phyloP scores from a whole-genome alignment of 331 rosid genomes.

The Dryas integrifolia region DNA sequence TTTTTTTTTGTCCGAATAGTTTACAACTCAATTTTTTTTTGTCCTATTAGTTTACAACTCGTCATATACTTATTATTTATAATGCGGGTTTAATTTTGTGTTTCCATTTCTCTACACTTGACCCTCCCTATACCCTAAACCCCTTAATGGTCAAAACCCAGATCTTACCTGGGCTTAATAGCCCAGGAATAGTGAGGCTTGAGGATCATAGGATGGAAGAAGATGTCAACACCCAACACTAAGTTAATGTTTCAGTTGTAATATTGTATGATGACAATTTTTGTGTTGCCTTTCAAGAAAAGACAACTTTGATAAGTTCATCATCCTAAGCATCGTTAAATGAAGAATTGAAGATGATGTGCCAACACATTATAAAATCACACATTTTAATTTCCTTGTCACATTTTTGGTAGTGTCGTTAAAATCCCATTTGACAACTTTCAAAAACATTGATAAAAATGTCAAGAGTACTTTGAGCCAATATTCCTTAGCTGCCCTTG shows the following conservation, averaged over 20 bases:
- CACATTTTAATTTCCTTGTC: background rate
- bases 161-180: background rate
- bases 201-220: background rate
- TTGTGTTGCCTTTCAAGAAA: background rate
- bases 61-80: no score
- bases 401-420: background rate
- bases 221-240: background rate
- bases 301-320: background rate
- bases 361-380: background rate
- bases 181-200: no score
- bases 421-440: background rate
- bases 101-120: no score
- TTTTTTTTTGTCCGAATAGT: no score
- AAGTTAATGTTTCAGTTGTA: background rate
- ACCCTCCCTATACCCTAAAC: no score
- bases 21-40: no score
- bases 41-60: no score
- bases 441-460: background rate
- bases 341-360: background rate
- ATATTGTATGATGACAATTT: background rate
- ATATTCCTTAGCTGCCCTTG: background rate
- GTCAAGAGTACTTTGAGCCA: background rate
- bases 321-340: no score
- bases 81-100: no score
- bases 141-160: background rate